Evolutionary conservation across 179 eudicot genomes (phyloP), one percentile per base, ranked within the genome.

Genomic region (Dionaea muscipula): DNA sequence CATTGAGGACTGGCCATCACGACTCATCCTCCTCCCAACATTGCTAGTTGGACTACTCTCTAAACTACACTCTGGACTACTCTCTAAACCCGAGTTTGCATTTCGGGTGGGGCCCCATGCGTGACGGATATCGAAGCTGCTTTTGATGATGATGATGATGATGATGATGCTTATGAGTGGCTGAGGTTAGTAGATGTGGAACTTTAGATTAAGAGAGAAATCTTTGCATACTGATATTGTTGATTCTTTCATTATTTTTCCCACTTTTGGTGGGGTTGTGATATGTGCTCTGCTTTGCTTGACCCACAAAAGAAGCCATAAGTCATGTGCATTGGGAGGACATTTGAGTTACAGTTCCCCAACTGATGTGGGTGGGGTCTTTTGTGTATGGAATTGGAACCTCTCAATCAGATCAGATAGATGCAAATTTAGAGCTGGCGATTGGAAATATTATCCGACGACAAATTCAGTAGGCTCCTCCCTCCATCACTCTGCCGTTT

Each of bases 1-100:
- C 2, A 43, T 26, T 7, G 53, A 41, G 23, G 40, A 57, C 61
- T 43, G 26, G 61, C 56, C 17, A 12, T 19, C 9, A 23, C n/a
- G 15, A 12, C 25, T 11, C 13, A 10, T 47, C 7, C 1, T 20
- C 11, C 26, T 18, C 24, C 51, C 13, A 25, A 21, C 11, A n/a
- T 3, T 17, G 18, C 19, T 43, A 20, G 26, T 26, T 7, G 25
- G 50, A 15, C 16, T 6, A 45, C n/a, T n/a, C n/a, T n/a, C n/a
- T n/a, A 17, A 46, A 46, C 14, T n/a, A 19, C 7, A 11, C 22
- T 46, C 22, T 46, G 50, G 50, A 1, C 20, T 25, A 6, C 3
- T 23, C 25, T 1, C 20, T 6, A 25, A 19, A 0, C 50, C 47
- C 15, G 41, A 6, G 47, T 43, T n/a, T 43, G 7, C 2, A 4